Evolutionary conservation across 768 basidiomycete genomes (phyloP), one percentile per base, ranked within the genome.

Genomic region (Tricholoma hemisulphureum): DNA sequence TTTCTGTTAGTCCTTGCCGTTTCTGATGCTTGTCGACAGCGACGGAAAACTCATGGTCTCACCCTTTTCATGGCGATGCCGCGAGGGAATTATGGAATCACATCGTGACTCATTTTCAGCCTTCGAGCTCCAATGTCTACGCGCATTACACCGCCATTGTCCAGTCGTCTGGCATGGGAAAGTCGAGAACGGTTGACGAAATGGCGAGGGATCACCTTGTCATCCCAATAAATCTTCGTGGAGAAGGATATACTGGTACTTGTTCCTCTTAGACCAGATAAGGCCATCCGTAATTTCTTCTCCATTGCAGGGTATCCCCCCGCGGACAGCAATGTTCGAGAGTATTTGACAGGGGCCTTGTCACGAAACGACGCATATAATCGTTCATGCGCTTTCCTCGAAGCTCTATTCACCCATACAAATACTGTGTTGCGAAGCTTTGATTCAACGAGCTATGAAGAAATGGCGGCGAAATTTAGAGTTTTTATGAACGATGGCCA

Each of bases 91-190:
- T 45, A 26, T 45, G 43, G 43, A 14, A 2, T 1, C 43, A 45
- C 14, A 45, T 45, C 11, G 1, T 1, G 11, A 45, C 6, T 8
- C 43, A 45, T 26, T 45, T 20, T 45, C 7, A 45, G 1, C 43
- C 43, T 14, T 20, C n/a, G n/a, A 45, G 10, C 14, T 9, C 2
- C 6, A 10, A 26, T 2, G 23, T 45, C 14, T 45, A 45, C 13
- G 43, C 43, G 3, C 43, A 45, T 8, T 45, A 24, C 18, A 11
- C 23, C 10, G 21, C 43, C 10, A 52, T 63, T 14, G 53, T 63
- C n/a, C 63, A 63, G 37, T 63, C 62, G 1, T 62, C 62, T 2
- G 60, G 62, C 2, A 63, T 56, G 56, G 65, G 62, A n/a, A 45
- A 45, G 43, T 45, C 43, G 4, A 45, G 43, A 26, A 24, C 43